Evolutionary conservation across 2,329 filamentous ascomycete genomes (phyloP).

Genomic region (Berkeleyomyces rouxiae): DNA sequence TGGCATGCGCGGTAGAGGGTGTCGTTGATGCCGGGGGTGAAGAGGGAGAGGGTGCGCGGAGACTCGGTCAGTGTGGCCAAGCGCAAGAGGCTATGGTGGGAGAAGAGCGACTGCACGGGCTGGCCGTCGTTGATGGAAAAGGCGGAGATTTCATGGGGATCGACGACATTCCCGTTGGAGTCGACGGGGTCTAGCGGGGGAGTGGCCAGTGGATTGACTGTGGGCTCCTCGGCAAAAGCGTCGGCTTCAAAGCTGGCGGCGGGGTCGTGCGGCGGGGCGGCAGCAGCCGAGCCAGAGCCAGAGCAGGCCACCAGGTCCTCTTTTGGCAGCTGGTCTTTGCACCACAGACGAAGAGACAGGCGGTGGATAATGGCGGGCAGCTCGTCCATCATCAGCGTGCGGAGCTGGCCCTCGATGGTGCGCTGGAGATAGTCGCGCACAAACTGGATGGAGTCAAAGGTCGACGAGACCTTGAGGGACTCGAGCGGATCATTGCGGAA

Average conservation of each 20-base stretch:
- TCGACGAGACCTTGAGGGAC: constrained; percentile 94
- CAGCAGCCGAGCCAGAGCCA: not conserved
- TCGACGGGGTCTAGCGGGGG: constrained; percentile 72
- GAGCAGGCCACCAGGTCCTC: constrained; percentile 28
- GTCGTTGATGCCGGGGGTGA: constrained; percentile 79
- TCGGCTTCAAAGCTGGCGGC: constrained; percentile 29
- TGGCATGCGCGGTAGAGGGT: constrained; percentile 89
- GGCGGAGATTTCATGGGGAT: constrained; percentile 57
- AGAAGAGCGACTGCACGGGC: constrained; percentile 80
- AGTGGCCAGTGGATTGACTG: constrained; percentile 65
- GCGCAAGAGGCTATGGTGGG: constrained; percentile 79
- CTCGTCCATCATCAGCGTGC: constrained; percentile 94
- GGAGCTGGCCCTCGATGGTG: constrained; percentile 84
- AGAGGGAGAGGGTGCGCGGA: constrained; percentile 76
- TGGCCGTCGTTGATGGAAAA: constrained; percentile 62
- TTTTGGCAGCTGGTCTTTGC: constrained; percentile 62
- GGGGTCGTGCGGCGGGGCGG: not conserved
- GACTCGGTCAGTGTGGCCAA: constrained; percentile 73
- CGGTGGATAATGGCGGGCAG: constrained; percentile 91
- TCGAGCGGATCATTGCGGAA: constrained; percentile 97
- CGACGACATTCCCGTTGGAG: constrained; percentile 58
- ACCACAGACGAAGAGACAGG: constrained; percentile 75
- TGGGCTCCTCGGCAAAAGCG: constrained; percentile 28
- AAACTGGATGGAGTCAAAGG: constrained; percentile 97
- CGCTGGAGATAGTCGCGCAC: constrained; percentile 92